These are phyloP conservation scores for Gigaspora rosea DNA, from an alignment of 192 early-diverging fungal genomes.

Conservation along the genomic window DNA sequence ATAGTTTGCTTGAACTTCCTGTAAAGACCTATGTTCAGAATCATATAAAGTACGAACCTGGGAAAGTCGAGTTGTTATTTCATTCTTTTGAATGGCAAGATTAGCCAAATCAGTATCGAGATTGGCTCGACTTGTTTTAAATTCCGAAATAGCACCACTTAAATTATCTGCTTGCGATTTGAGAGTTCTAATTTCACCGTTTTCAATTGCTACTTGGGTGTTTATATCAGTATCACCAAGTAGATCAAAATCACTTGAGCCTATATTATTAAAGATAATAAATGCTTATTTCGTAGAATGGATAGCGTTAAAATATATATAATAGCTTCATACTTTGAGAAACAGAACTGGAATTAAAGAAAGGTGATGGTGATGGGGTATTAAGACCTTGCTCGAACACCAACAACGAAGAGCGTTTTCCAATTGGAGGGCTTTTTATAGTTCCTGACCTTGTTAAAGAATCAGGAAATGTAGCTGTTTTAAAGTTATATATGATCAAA, in stretches of 20 bases:
- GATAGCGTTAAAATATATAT: background rate
- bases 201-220: conserved; percentile 55
- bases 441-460: too few species aligned
- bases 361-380: background rate
- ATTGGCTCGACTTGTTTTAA: conserved; percentile 53
- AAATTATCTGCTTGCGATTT: conserved; percentile 60
- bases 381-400: background rate
- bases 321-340: background rate
- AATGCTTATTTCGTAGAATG: background rate
- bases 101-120: conserved; percentile 62
- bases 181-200: conserved; percentile 63
- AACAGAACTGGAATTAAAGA: background rate
- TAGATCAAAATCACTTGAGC: conserved; percentile 33
- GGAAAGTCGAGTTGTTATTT: conserved; percentile 57
- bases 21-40: conserved; percentile 54
- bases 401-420: too few species aligned
- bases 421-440: too few species aligned
- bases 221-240: conserved; percentile 45
- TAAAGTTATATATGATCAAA: too few species aligned
- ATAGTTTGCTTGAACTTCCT: conserved; percentile 57
- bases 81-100: conserved; percentile 64
- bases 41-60: conserved; percentile 62
- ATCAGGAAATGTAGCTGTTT: too few species aligned
- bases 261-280: background rate
- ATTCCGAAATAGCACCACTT: conserved; percentile 51